Conservation (phyloP, 1,284 basidiomycete genomes). For the Amylostereum areolatum region DNA sequence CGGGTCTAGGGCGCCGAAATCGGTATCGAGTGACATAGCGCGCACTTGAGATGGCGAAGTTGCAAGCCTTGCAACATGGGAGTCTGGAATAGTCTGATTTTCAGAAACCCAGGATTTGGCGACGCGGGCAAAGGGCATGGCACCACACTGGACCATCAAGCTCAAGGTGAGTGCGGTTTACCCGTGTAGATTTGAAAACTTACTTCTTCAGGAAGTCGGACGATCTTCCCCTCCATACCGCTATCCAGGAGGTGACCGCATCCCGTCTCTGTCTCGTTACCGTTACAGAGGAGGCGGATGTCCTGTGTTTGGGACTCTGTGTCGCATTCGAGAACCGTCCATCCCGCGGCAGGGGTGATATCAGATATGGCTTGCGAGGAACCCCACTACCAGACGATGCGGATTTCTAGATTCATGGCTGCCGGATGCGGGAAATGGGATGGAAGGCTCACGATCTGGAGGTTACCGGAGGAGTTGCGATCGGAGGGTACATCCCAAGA, state of each 20-base stretch:
- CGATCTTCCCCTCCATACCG: slow-evolving; percentile 43
- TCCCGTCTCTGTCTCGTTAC: slow-evolving; percentile 10
- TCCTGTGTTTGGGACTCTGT: slow-evolving; percentile 32
- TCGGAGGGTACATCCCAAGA: slow-evolving; percentile 27
- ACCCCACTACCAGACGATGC: slow-evolving; percentile 30
- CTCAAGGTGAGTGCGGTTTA: not conserved
- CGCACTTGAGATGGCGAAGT: slow-evolving; percentile 28
- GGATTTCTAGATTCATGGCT: slow-evolving; percentile 5
- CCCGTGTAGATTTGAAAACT: slow-evolving; percentile 14
- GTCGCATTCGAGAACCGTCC: slow-evolving; percentile 44
- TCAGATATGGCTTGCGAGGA: slow-evolving; percentile 39
- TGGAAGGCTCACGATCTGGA: slow-evolving; percentile 30
- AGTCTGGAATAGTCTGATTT: slow-evolving; percentile 35
- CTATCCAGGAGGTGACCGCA: slow-evolving; percentile 41
- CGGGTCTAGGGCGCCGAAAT: slow-evolving; percentile 31
- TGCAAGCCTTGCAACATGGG: slow-evolving; percentile 20
- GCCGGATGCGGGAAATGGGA: not conserved
- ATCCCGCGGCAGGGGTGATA: slow-evolving; percentile 46
- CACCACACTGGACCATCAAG: slow-evolving; percentile 34
- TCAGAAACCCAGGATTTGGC: slow-evolving; percentile 32
- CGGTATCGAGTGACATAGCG: slow-evolving; percentile 36
- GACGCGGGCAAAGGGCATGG: slow-evolving; percentile 45
- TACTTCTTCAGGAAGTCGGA: slow-evolving; percentile 45
- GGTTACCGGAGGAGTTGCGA: slow-evolving; percentile 24
- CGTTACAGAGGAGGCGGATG: slow-evolving; percentile 41